These are phyloP conservation scores for Metschnikowia colocasiae DNA, from an alignment of 805 yeast genomes.

Conservation along the genomic window DNA sequence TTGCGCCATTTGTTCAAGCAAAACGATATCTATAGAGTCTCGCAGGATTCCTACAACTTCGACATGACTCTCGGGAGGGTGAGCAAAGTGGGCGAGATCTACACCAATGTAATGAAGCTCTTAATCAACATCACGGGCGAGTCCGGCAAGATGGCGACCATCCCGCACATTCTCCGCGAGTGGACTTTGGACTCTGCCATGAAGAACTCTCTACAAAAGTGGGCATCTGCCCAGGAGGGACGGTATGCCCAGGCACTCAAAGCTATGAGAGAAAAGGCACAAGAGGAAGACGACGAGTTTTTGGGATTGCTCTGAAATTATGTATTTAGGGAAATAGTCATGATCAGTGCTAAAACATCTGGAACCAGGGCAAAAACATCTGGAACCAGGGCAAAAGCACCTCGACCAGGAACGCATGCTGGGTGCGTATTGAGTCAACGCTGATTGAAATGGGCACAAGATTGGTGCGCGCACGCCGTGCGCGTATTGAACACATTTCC, in stretches of 20 bases:
- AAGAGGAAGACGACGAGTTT: conserved; percentile 30
- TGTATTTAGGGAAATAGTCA: too few relatives aligned
- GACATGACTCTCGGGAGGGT: conserved; percentile 2
- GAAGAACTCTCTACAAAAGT: conserved; percentile 21
- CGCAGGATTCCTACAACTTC: conserved; percentile 21
- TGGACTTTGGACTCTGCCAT: conserved; percentile 34
- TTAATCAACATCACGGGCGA: conserved; percentile 30
- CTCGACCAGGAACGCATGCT: too few relatives aligned
- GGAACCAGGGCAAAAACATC: too few relatives aligned
- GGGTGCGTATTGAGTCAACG: too few relatives aligned
- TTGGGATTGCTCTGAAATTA: conserved; percentile 29
- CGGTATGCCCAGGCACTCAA: conserved; percentile 23
- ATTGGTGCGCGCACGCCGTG: conserved; percentile 9
- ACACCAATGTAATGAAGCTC: conserved; percentile 21
- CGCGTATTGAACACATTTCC: conserved; percentile 12
- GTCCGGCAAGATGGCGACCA: conserved; percentile 26
- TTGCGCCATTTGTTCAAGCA: conserved; percentile 19
- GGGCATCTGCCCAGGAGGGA: conserved; percentile 22
- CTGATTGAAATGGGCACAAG: neutral
- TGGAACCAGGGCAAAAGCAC: too few relatives aligned
- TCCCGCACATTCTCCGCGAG: conserved; percentile 30
- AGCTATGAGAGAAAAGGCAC: conserved; percentile 23
- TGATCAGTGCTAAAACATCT: neutral
- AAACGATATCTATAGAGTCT: conserved; percentile 11
- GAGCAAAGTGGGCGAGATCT: conserved; percentile 12